Percentiles rank a stretch among this genome's conserved stretches.
These are phyloP conservation scores for Plasmodium fragile DNA, from an alignment of 169 alveolate species.

Conservation along the genomic window DNA sequence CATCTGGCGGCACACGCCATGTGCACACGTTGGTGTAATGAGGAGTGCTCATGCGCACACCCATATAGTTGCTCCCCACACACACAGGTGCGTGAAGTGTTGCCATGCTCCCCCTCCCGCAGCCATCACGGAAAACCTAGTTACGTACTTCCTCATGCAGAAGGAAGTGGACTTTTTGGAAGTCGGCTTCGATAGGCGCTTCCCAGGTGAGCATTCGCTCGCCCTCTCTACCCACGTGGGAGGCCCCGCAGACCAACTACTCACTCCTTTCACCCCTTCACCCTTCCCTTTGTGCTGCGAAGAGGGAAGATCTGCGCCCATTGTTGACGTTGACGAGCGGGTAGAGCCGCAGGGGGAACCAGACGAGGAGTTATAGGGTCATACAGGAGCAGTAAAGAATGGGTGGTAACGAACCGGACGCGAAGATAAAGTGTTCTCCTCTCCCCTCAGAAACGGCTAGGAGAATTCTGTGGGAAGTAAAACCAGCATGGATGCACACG, in stretches of 20 bases:
- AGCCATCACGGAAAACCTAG: slow-evolving; percentile 57
- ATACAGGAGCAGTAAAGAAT: neutral
- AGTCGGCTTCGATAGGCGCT: slow-evolving; percentile 49
- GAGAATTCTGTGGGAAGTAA: neutral
- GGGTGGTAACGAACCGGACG: neutral
- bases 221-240: neutral
- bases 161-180: slow-evolving; percentile 49
- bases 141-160: slow-evolving; percentile 36
- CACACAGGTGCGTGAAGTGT: neutral
- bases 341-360: neutral
- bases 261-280: neutral
- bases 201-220: slow-evolving; percentile 26
- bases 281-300: neutral
- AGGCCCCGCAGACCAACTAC: neutral
- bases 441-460: neutral
- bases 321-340: slow-evolving; percentile 5
- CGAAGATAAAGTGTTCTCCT: neutral
- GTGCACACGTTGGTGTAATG: neutral
- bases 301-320: slow-evolving; percentile 49
- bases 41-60: neutral
- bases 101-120: neutral
- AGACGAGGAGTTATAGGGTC: slow-evolving; percentile 17
- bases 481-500: neutral
- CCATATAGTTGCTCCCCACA: neutral
- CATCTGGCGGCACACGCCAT: neutral